phyloP scores from a whole-genome alignment of 805 yeast genomes.

The Cyberlindnera lachancei region DNA sequence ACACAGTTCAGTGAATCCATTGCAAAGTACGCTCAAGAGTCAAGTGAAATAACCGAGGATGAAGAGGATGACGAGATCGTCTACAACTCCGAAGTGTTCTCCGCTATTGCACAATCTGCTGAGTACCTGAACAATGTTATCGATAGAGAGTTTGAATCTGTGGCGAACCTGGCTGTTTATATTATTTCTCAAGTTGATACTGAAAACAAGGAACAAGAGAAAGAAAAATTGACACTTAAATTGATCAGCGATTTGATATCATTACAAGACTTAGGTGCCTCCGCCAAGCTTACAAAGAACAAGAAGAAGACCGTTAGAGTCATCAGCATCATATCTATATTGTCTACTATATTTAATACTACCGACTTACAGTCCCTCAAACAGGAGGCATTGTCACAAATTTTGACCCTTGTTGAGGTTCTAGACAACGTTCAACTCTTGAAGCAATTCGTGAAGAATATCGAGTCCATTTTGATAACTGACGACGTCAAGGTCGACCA shows the following conservation, averaged over 20 bases:
- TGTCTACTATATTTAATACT: slow-evolving; percentile 9
- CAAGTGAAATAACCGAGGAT: slow-evolving; percentile 3
- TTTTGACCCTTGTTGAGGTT: slow-evolving; percentile 5
- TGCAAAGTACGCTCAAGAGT: slow-evolving; percentile 6
- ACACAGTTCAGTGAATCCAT: slow-evolving; percentile 11
- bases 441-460: slow-evolving; percentile 8
- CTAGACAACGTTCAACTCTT: slow-evolving; percentile 8
- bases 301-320: slow-evolving; percentile 16
- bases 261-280: slow-evolving; percentile 19
- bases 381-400: slow-evolving; percentile 6
- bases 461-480: slow-evolving; percentile 2
- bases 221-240: too few relatives aligned
- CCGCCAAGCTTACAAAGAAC: slow-evolving; percentile 10
- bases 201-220: slow-evolving; percentile 7
- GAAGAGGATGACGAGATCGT: slow-evolving; percentile 16
- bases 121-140: slow-evolving; percentile 12
- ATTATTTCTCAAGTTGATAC: slow-evolving; percentile 12
- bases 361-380: slow-evolving; percentile 1
- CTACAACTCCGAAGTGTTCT: slow-evolving; percentile 14
- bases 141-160: slow-evolving; percentile 22
- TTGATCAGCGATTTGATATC: slow-evolving; percentile 12
- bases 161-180: slow-evolving; percentile 19
- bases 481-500: slow-evolving; percentile 2
- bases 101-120: slow-evolving; percentile 11
- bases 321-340: slow-evolving; percentile 9